phyloP scores from a whole-genome alignment of 1,139 yeast species.

The Yamadazyma siamensis region DNA sequence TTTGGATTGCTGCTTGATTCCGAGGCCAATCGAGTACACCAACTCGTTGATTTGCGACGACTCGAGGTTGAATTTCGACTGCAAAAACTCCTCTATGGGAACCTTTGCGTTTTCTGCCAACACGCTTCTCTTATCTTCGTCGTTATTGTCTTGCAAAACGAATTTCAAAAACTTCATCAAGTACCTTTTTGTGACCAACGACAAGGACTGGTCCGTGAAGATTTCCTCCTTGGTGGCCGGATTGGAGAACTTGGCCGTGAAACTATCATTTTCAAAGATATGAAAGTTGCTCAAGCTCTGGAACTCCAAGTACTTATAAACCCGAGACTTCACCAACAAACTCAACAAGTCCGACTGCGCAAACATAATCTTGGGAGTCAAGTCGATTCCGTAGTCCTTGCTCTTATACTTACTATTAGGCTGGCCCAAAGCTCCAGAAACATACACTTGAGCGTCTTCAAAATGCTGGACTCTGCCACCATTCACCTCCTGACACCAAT shows the following conservation, averaged over 20 bases:
- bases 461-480: conserved; percentile 47
- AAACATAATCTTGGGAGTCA: conserved; percentile 85
- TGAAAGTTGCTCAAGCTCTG: conserved; percentile 87
- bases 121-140: conserved; percentile 38
- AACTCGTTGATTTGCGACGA: conserved; percentile 77
- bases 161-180: conserved; percentile 93
- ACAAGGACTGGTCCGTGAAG: conserved; percentile 81
- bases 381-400: conserved; percentile 80
- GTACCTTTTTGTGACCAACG: conserved; percentile 73
- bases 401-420: conserved; percentile 43
- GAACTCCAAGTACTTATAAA: conserved; percentile 87
- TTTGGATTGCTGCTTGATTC: conserved; percentile 54
- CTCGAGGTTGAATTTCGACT: conserved; percentile 65
- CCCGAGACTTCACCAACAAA: conserved; percentile 76
- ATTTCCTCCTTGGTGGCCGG: conserved; percentile 80
- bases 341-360: conserved; percentile 83
- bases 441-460: conserved; percentile 65
- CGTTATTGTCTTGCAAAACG: conserved; percentile 65
- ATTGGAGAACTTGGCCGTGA: conserved; percentile 71
- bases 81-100: conserved; percentile 58
- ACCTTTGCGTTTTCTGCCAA: conserved; percentile 55
- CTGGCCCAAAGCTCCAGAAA: conserved; percentile 51
- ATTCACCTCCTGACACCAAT: conserved; percentile 74
- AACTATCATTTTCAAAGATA: conserved; percentile 84
- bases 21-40: conserved; percentile 80